Percentiles rank a stretch among this genome's conserved stretches.
Evolutionary conservation across 768 basidiomycete genomes (phyloP).

Genomic region (Boletus sp.): DNA sequence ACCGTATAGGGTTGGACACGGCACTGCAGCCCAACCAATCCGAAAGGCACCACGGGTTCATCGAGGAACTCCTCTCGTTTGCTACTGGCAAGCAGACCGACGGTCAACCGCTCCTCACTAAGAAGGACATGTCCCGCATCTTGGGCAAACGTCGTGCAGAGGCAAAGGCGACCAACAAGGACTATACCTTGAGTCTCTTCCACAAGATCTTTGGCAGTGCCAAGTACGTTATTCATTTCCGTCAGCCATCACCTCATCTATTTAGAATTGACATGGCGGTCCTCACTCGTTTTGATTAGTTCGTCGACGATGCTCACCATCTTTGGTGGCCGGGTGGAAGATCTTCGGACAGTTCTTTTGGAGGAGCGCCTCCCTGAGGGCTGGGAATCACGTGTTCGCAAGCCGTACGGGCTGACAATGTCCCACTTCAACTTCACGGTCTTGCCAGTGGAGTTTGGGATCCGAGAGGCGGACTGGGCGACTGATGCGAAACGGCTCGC

Average conservation of each 20-base stretch:
- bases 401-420: constrained; percentile 59
- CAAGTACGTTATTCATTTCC: constrained; percentile 46
- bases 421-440: constrained; percentile 45
- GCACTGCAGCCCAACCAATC: constrained; percentile 48
- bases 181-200: constrained; percentile 47
- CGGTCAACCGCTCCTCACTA: constrained; percentile 46
- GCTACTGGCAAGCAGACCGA: constrained; percentile 57
- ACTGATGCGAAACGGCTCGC: neutral
- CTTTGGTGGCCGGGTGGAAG: constrained; percentile 61
- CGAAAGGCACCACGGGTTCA: constrained; percentile 44
- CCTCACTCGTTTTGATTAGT: constrained; percentile 31
- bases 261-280: neutral
- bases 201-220: constrained; percentile 68
- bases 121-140: constrained; percentile 57
- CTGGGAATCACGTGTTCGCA: constrained; percentile 62
- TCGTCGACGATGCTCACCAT: constrained; percentile 64
- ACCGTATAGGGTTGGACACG: constrained; percentile 50
- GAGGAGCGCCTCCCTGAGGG: constrained; percentile 70
- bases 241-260: neutral
- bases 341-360: constrained; percentile 50
- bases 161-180: constrained; percentile 49
- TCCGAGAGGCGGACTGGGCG: constrained; percentile 22
- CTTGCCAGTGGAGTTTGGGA: constrained; percentile 23
- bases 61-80: constrained; percentile 56
- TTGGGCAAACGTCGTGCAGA: constrained; percentile 61